Evolutionary conservation across 495 filamentous ascomycete species (phyloP).

Genomic region (Penicillium subrubescens): DNA sequence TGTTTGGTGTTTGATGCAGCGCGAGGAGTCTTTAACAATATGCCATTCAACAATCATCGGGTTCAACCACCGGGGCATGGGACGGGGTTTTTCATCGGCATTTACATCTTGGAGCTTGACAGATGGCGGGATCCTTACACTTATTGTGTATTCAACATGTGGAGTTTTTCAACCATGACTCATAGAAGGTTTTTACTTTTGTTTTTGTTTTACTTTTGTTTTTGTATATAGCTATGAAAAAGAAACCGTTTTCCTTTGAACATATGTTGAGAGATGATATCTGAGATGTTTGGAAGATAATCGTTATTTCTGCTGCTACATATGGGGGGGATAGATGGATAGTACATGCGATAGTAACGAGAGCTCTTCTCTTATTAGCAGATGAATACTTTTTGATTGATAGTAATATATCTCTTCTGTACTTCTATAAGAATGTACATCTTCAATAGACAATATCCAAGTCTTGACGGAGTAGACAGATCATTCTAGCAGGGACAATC

Average conservation of each 20-base stretch:
- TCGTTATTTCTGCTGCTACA: too few relatives aligned
- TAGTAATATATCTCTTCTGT: too few relatives aligned
- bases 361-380: too few relatives aligned
- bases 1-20: constrained; percentile 7
- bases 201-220: neutral
- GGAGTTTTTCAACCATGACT: constrained; percentile 37
- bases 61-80: constrained; percentile 35
- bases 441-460: too few relatives aligned
- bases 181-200: constrained; percentile 12
- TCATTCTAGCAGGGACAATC: too few relatives aligned
- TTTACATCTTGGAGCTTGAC: constrained; percentile 11
- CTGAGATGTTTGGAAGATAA: neutral
- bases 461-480: too few relatives aligned
- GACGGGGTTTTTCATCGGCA: constrained; percentile 24
- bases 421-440: too few relatives aligned
- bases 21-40: constrained; percentile 15
- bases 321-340: too few relatives aligned
- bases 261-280: neutral
- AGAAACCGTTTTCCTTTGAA: neutral
- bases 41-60: constrained; percentile 37
- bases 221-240: neutral
- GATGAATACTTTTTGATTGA: too few relatives aligned
- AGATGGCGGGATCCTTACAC: neutral
- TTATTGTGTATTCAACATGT: constrained; percentile 33
- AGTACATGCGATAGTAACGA: too few relatives aligned